A percentile compares a stretch with the other conserved stretches of the same genome.
Evolutionary conservation across 768 basidiomycete genomes (phyloP).

Genomic region (Suillus subluteus): DNA sequence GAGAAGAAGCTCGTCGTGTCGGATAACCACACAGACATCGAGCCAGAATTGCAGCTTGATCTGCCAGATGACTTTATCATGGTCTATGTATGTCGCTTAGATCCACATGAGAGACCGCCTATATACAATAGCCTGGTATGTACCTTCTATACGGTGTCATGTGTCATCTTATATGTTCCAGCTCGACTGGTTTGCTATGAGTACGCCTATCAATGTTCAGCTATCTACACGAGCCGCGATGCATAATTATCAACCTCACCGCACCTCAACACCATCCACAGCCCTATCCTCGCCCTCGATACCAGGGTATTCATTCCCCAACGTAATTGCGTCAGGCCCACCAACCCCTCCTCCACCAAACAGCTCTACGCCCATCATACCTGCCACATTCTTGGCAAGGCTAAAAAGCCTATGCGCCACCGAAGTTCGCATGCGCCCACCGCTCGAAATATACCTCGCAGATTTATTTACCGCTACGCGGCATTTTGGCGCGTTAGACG

Average conservation of each 20-base stretch:
- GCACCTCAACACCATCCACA: slow-evolving; percentile 32
- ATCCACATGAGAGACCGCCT: slow-evolving; percentile 64
- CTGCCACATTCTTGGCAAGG: slow-evolving; percentile 31
- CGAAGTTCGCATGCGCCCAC: slow-evolving; percentile 50
- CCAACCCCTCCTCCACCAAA: slow-evolving; percentile 28
- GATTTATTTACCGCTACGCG: slow-evolving; percentile 77
- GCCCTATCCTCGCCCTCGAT: slow-evolving; percentile 32
- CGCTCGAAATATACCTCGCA: slow-evolving; percentile 64
- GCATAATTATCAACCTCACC: slow-evolving; percentile 34
- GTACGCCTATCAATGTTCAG: slow-evolving; percentile 58
- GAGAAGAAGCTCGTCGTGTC: slow-evolving; percentile 54
- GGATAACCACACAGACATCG: slow-evolving; percentile 11
- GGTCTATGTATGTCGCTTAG: slow-evolving; percentile 71
- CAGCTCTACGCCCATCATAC: slow-evolving; percentile 31
- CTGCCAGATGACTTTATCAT: slow-evolving; percentile 69
- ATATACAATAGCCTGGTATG: slow-evolving; percentile 70
- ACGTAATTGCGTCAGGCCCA: slow-evolving; percentile 24
- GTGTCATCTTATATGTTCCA: slow-evolving; percentile 32
- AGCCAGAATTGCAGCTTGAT: slow-evolving; percentile 28
- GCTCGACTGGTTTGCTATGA: slow-evolving; percentile 84
- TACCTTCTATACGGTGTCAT: slow-evolving; percentile 7
- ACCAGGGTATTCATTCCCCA: slow-evolving; percentile 33
- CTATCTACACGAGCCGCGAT: slow-evolving; percentile 39
- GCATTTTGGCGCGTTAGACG: slow-evolving; percentile 72
- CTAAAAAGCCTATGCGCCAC: slow-evolving; percentile 32